Evolutionary conservation across 2,329 filamentous ascomycete genomes (phyloP).

Genomic region (Dactylellina cionopaga): DNA sequence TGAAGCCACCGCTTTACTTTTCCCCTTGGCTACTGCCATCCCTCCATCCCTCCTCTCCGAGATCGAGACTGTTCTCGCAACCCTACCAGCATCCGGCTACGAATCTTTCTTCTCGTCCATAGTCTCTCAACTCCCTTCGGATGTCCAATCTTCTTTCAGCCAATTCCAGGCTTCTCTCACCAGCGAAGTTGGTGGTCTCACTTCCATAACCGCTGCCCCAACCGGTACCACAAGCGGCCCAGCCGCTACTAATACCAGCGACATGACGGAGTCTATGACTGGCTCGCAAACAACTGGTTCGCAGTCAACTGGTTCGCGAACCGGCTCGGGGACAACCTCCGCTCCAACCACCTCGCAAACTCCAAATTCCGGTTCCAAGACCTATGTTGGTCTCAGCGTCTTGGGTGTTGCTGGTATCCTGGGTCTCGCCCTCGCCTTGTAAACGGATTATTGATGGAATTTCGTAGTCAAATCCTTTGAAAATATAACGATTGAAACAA

Average conservation of each 20-base stretch:
- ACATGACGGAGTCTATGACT: background rate
- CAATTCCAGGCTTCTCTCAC: constrained; percentile 9
- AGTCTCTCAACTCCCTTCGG: constrained; percentile 25
- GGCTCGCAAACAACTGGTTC: constrained; percentile 1
- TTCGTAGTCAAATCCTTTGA: too few species aligned
- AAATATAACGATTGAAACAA: too few species aligned
- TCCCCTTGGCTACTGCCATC: constrained; percentile 9
- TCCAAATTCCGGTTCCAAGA: constrained; percentile 25
- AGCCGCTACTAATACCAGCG: background rate
- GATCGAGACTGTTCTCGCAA: constrained; percentile 17
- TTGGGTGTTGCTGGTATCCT: constrained; percentile 41
- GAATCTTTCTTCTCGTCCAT: constrained; percentile 30
- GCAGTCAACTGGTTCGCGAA: background rate
- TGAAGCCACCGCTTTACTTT: constrained; percentile 9
- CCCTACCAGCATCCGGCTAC: constrained; percentile 4
- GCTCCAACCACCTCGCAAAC: background rate
- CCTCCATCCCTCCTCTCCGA: constrained; percentile 28
- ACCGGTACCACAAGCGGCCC: constrained; percentile 4
- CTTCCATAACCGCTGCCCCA: constrained; percentile 12
- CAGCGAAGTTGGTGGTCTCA: background rate
- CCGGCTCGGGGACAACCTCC: background rate
- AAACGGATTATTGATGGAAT: too few species aligned
- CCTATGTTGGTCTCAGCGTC: constrained; percentile 22
- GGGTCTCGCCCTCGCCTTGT: constrained; percentile 37
- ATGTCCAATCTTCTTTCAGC: constrained; percentile 29